Percentiles rank a stretch among this genome's conserved stretches.
Conservation (phyloP, 345 rosid species). For the Draba incana region DNA sequence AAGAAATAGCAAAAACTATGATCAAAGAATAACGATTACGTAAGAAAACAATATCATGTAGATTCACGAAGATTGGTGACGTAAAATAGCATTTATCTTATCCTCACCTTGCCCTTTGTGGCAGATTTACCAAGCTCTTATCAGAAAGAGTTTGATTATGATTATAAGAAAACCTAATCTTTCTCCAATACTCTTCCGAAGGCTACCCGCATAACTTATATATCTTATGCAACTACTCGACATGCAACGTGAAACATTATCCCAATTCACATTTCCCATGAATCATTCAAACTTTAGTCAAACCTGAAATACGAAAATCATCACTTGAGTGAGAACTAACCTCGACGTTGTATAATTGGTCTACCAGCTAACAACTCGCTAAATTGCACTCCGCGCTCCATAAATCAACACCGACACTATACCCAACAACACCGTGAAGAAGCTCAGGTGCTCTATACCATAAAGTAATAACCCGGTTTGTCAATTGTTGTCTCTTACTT, state of each 20-base stretch:
- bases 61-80: too few relatives aligned
- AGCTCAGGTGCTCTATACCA: constrained; percentile 99
- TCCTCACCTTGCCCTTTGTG: too few relatives aligned
- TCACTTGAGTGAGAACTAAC: constrained; percentile 44
- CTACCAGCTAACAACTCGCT: constrained; percentile 88
- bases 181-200: constrained; percentile 95
- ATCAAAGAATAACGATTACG: too few relatives aligned
- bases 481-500: constrained; percentile 76
- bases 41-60: too few relatives aligned
- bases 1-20: too few relatives aligned
- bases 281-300: too few relatives aligned
- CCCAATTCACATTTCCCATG: too few relatives aligned
- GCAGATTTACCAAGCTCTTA: too few relatives aligned
- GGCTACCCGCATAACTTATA: constrained; percentile 93
- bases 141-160: constrained; percentile 62
- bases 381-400: constrained; percentile 99
- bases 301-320: background rate
- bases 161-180: constrained; percentile 63
- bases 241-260: constrained; percentile 45
- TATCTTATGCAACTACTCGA: constrained; percentile 89
- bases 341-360: constrained; percentile 98
- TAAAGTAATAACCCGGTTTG: constrained; percentile 89
- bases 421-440: constrained; percentile 87
- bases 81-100: too few relatives aligned
- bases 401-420: constrained; percentile 80